phyloP scores from a whole-genome alignment of 495 filamentous ascomycete genomes.

The Clavariopsis aquatica region DNA sequence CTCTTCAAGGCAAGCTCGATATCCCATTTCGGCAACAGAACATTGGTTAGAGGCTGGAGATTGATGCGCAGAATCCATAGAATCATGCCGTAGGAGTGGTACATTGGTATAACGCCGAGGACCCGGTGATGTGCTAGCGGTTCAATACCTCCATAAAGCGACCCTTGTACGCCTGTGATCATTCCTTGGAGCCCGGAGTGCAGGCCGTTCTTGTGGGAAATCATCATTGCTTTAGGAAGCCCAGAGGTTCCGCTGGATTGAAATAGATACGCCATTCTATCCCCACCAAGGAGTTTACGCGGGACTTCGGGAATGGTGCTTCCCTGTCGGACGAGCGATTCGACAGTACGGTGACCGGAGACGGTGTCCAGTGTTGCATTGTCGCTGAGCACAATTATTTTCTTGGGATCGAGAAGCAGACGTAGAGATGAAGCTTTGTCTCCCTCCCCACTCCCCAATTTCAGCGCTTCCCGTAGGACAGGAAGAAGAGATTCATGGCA shows the following conservation, averaged over 20 bases:
- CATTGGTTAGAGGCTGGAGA: slow-evolving; percentile 12
- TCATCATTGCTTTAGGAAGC: slow-evolving; percentile 31
- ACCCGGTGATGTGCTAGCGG: slow-evolving; percentile 9
- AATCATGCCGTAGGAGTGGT: slow-evolving; percentile 34
- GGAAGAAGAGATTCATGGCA: slow-evolving; percentile 22
- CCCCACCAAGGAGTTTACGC: slow-evolving; percentile 16
- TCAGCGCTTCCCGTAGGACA: slow-evolving; percentile 19
- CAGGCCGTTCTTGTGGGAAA: slow-evolving; percentile 18
- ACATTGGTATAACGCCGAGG: slow-evolving; percentile 23
- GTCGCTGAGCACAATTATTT: slow-evolving; percentile 25
- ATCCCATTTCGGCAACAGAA: slow-evolving; percentile 27
- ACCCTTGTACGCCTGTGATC: slow-evolving; percentile 15
- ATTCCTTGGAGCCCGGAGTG: slow-evolving; percentile 24
- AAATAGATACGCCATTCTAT: slow-evolving; percentile 27
- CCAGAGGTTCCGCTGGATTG: slow-evolving; percentile 27
- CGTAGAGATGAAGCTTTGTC: slow-evolving; percentile 11
- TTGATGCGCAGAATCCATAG: slow-evolving; percentile 30
- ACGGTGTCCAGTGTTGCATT: slow-evolving; percentile 10
- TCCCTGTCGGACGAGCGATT: slow-evolving; percentile 16
- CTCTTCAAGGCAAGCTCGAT: slow-evolving; percentile 16
- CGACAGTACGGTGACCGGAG: slow-evolving; percentile 6
- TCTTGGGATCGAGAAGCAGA: slow-evolving; percentile 19
- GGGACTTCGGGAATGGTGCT: slow-evolving; percentile 10
- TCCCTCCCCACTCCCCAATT: slow-evolving; percentile 14
- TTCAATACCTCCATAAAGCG: slow-evolving; percentile 7